A percentile compares a stretch with the other conserved stretches of the same genome.
Conservation (phyloP, 805 yeast species). For the Suhomyces xylopsoci region DNA sequence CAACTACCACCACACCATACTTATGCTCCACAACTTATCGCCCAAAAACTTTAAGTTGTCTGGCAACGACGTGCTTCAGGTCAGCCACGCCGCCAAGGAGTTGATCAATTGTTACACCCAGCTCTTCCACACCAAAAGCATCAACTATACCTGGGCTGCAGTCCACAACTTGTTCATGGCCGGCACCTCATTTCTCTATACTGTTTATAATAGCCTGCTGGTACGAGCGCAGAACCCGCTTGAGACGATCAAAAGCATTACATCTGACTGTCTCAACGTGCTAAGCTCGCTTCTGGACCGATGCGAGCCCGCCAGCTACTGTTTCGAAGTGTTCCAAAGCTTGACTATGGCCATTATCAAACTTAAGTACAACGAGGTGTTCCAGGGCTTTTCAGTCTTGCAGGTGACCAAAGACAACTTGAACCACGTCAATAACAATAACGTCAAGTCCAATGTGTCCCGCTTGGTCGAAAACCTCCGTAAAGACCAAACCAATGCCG, state of each 20-base stretch:
- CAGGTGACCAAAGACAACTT: constrained; percentile 7
- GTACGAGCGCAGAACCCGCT: constrained; percentile 45
- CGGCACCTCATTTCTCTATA: constrained; percentile 77
- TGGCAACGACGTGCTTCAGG: constrained; percentile 50
- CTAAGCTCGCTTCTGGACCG: constrained; percentile 59
- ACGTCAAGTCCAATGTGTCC: constrained; percentile 37
- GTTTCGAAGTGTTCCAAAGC: constrained; percentile 69
- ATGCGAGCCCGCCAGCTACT: constrained; percentile 75
- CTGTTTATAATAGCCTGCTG: constrained; percentile 66
- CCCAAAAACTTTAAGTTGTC: constrained; percentile 62
- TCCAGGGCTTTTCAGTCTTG: constrained; percentile 15
- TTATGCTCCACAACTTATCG: constrained; percentile 72
- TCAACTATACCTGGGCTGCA: constrained; percentile 91
- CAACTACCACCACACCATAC: constrained; percentile 72
- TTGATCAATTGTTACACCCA: constrained; percentile 62
- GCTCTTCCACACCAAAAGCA: constrained; percentile 51
- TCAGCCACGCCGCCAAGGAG: constrained; percentile 63
- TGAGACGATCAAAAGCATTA: constrained; percentile 44
- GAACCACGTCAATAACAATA: constrained; percentile 16
- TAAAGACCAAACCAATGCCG: constrained; percentile 3
- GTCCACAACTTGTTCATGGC: constrained; percentile 88
- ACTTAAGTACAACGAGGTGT: constrained; percentile 45
- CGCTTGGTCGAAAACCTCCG: constrained; percentile 34
- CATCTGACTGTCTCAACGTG: constrained; percentile 55
- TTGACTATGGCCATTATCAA: constrained; percentile 68